Percentiles rank a stretch among this genome's conserved stretches.
phyloP scores from a whole-genome alignment of 306 rosid genomes.

The Lathyrus tuberosus region DNA sequence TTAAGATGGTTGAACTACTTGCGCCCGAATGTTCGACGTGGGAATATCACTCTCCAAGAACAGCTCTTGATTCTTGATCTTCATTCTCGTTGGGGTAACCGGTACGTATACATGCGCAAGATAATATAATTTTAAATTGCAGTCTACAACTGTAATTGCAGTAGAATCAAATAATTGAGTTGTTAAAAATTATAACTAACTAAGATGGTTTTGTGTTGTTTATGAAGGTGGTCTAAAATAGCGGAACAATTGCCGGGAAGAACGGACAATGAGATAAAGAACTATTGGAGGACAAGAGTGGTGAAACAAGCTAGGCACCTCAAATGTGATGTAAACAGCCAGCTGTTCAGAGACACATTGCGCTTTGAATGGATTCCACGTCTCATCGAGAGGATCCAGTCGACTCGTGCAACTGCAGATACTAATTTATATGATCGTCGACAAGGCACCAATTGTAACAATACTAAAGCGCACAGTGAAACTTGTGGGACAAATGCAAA shows the following conservation, averaged over 20 bases:
- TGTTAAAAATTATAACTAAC: not conserved
- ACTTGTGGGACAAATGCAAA: conserved; percentile 23
- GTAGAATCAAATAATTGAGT: not conserved
- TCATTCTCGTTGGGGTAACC: conserved; percentile 74
- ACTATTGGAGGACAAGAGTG: conserved; percentile 94
- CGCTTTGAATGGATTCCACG: conserved; percentile 92
- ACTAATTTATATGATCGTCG: not conserved
- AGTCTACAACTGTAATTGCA: not conserved
- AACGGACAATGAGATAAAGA: conserved; percentile 92
- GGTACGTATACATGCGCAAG: conserved; percentile 41
- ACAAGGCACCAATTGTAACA: not conserved
- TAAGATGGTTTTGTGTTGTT: not conserved
- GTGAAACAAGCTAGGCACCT: conserved; percentile 94
- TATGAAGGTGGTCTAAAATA: conserved; percentile 87
- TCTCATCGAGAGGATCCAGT: conserved; percentile 66
- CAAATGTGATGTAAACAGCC: conserved; percentile 85
- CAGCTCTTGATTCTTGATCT: conserved; percentile 74
- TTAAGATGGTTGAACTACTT: conserved; percentile 76
- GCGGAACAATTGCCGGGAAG: conserved; percentile 86
- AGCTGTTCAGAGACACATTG: conserved; percentile 81
- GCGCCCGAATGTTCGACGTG: conserved; percentile 71
- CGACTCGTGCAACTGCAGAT: not conserved
- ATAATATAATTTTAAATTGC: not conserved
- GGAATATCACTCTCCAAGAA: conserved; percentile 69
- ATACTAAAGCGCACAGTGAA: not conserved